Base-by-base conservation (phyloP, 169 alveolate species). In the Plasmodium billcollinsi region DNA sequence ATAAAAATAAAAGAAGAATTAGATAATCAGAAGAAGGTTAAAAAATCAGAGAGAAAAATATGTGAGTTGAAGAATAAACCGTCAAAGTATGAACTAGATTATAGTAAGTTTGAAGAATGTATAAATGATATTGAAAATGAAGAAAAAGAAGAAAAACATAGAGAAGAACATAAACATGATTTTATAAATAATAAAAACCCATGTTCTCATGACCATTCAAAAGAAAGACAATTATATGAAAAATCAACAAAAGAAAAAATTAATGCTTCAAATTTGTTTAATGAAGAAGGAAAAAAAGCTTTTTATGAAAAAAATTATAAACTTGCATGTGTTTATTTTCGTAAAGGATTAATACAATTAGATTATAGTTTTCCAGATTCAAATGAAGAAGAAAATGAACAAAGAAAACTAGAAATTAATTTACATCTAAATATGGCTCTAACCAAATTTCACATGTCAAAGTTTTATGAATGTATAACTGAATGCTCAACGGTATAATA, bases 171-270 rank as follows among this genome's bases (percentile, higher is more conserved):
- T n/a, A 71, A 83, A 15, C 62, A 69, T 1, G 15, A 43, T 7
- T 26, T 56, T 29, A 21, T 70, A 21, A 83, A 49, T 83, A 56
- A 62, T 52, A 54, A 73, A 33, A 71, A 83, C 43, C 85, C 86
- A 43, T 83, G 91, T 18, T 29, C 86, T 18, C 91, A 83, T 70
- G 91, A 83, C 20, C 91, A 83, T 58, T 83, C 91, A 71, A 83
- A 83, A 63, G 91, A 83, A 83, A 83, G 91, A 83, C 91, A 83
- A 21, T 54, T 83, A 59, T 83, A 83, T 83, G 91, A 83, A 50
- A 83, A 83, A 83, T 45, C 52, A 6, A 39, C 91, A 39, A 71
- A 54, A 39, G 91, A 83, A 58, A 83, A 83, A 63, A 70, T 83
- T 43, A 67, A 83, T 69, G 91, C 91, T 5, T 83, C 91, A 2